Percentiles rank a stretch among this genome's conserved stretches.
phyloP scores from a whole-genome alignment of 768 basidiomycete genomes.

The Mycena vitilis region DNA sequence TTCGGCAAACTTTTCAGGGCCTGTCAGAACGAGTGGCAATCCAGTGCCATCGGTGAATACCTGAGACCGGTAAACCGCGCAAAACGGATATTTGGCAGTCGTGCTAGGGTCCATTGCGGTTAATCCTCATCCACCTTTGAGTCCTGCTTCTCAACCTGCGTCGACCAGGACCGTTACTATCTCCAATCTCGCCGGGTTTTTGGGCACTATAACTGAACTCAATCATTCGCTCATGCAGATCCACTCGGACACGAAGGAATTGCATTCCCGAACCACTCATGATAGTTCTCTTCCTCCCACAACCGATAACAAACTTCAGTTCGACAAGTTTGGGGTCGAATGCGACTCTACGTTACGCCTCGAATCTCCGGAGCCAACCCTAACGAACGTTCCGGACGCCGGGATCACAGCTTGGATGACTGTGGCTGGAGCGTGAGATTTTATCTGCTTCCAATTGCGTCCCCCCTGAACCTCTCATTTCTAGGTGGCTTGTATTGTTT shows the following conservation, averaged over 20 bases:
- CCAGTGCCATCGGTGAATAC: too few relatives aligned
- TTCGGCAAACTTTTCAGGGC: too few relatives aligned
- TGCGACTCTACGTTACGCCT: not conserved
- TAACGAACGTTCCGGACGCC: conserved; percentile 16
- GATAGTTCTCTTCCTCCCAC: not conserved
- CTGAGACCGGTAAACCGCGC: too few relatives aligned
- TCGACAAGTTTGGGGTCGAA: not conserved
- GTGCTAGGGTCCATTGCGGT: too few relatives aligned
- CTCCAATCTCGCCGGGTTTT: too few relatives aligned
- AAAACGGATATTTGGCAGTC: too few relatives aligned
- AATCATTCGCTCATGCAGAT: not conserved
- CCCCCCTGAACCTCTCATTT: not conserved
- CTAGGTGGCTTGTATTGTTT: conserved; percentile 26
- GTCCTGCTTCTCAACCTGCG: too few relatives aligned
- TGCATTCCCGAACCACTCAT: not conserved
- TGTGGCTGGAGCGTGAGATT: conserved; percentile 23
- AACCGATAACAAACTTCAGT: not conserved
- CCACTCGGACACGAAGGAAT: conserved; percentile 3
- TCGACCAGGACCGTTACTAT: too few relatives aligned
- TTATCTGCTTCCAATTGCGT: not conserved
- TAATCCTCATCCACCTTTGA: too few relatives aligned
- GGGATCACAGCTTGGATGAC: conserved; percentile 24
- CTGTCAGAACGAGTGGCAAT: too few relatives aligned
- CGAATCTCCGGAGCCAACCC: not conserved
- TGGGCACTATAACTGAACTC: too few relatives aligned